Conservation (phyloP, 2,329 filamentous ascomycete genomes). For the Exutisphaerella laricina region DNA sequence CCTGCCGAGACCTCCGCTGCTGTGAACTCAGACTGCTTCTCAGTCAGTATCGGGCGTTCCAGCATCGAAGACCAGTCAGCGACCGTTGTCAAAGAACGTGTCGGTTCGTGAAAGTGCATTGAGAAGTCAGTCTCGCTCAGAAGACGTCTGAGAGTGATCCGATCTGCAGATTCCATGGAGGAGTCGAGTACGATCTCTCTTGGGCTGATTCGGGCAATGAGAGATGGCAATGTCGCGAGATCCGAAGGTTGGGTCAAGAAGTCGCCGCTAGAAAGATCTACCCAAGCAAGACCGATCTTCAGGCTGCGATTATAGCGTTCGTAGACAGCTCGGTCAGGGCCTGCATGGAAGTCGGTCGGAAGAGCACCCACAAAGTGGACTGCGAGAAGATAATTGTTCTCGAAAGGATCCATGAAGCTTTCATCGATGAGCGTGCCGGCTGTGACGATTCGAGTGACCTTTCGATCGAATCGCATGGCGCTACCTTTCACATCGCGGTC, state of each 20-base stretch:
- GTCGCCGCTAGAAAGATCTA: slow-evolving; percentile 90
- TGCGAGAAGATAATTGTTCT: slow-evolving; percentile 87
- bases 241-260: slow-evolving; percentile 80
- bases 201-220: slow-evolving; percentile 75
- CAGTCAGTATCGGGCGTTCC: slow-evolving; percentile 60
- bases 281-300: slow-evolving; percentile 76
- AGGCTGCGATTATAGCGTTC: slow-evolving; percentile 34
- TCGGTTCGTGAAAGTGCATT: slow-evolving; percentile 62
- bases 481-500: slow-evolving; percentile 67
- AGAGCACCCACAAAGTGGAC: slow-evolving; percentile 53
- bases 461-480: slow-evolving; percentile 76
- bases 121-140: slow-evolving; percentile 52
- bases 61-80: slow-evolving; percentile 70
- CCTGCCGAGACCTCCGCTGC: slow-evolving; percentile 68
- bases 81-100: slow-evolving; percentile 43
- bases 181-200: slow-evolving; percentile 74
- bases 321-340: slow-evolving; percentile 22
- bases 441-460: slow-evolving; percentile 81
- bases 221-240: slow-evolving; percentile 66
- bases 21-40: slow-evolving; percentile 55
- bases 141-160: slow-evolving; percentile 22
- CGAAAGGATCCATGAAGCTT: slow-evolving; percentile 89
- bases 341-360: slow-evolving; percentile 1
- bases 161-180: slow-evolving; percentile 45
- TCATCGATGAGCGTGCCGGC: slow-evolving; percentile 96